A percentile compares a stretch with the other conserved stretches of the same genome.
These are phyloP conservation scores for Syzygium aqueum DNA, from an alignment of 345 rosid genomes.

Conservation along the genomic window DNA sequence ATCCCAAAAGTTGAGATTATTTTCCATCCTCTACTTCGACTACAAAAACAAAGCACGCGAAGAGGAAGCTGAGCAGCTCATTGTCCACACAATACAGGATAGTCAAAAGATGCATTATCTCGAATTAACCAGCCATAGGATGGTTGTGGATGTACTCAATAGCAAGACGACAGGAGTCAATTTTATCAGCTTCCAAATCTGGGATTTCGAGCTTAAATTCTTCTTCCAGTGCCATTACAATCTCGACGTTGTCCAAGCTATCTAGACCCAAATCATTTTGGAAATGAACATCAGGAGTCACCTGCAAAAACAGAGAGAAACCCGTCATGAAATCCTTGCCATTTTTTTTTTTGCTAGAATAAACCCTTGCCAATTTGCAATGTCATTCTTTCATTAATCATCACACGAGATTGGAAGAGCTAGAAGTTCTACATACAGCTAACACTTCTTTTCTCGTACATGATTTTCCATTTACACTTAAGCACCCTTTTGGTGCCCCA, in stretches of 20 bases:
- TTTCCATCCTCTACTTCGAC: neutral
- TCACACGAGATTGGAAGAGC: neutral
- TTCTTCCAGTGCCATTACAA: slow-evolving; percentile 93
- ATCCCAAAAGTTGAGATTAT: neutral
- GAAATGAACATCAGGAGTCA: slow-evolving; percentile 72
- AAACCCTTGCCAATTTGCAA: neutral
- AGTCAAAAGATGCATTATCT: neutral
- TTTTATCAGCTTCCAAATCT: slow-evolving; percentile 90
- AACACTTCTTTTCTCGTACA: neutral
- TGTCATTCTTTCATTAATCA: neutral
- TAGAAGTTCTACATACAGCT: neutral
- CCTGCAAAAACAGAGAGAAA: slow-evolving; percentile 25
- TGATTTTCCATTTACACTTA: neutral
- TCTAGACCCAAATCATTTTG: slow-evolving; percentile 86
- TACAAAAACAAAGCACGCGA: neutral
- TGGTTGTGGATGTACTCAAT: slow-evolving; percentile 81
- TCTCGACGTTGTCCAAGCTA: slow-evolving; percentile 91
- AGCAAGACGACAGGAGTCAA: slow-evolving; percentile 74
- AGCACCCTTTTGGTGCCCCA: neutral
- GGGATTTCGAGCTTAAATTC: slow-evolving; percentile 97
- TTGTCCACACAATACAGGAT: neutral
- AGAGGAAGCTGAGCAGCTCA: neutral
- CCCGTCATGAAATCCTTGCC: neutral
- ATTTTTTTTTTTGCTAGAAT: neutral
- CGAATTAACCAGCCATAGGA: slow-evolving; percentile 59